These are phyloP conservation scores for Colletotrichum truncatum DNA, from an alignment of 2,329 filamentous ascomycete species.

Conservation along the genomic window DNA sequence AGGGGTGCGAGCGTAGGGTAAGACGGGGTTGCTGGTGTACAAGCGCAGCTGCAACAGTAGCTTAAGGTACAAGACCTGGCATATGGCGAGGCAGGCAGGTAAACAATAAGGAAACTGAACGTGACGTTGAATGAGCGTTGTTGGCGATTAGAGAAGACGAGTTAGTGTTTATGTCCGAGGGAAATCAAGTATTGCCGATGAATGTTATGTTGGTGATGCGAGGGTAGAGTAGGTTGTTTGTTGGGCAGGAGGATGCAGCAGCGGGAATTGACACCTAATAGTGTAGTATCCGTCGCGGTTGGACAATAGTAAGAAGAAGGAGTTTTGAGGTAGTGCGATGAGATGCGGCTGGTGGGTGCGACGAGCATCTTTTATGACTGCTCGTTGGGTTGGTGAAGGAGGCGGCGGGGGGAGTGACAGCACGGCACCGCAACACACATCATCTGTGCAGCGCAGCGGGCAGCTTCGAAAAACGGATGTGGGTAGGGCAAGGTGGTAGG, in stretches of 20 bases:
- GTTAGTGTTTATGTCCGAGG: neutral
- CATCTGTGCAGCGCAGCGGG: constrained; percentile 1
- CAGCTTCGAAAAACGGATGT: constrained; percentile 16
- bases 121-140: constrained; percentile 6
- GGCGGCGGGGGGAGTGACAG: constrained; percentile 2
- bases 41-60: neutral
- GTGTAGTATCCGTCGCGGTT: constrained; percentile 1
- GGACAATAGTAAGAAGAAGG: neutral
- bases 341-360: neutral
- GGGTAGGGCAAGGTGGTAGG: constrained; percentile 9
- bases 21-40: neutral
- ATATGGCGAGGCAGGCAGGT: neutral
- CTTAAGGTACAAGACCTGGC: neutral
- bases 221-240: neutral
- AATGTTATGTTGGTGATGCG: neutral
- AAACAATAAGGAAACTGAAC: neutral
- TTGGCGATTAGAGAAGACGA: neutral
- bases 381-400: constrained; percentile 1
- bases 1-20: too few relatives aligned
- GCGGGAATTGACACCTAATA: constrained; percentile 23
- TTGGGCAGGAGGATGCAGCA: neutral
- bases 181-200: neutral
- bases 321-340: neutral
- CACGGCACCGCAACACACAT: constrained; percentile 3
- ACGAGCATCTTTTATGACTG: constrained; percentile 28